Percentiles rank a stretch among this genome's conserved stretches.
These are phyloP conservation scores for Clavispora vitiphila DNA, from an alignment of 805 yeast species.

Conservation along the genomic window DNA sequence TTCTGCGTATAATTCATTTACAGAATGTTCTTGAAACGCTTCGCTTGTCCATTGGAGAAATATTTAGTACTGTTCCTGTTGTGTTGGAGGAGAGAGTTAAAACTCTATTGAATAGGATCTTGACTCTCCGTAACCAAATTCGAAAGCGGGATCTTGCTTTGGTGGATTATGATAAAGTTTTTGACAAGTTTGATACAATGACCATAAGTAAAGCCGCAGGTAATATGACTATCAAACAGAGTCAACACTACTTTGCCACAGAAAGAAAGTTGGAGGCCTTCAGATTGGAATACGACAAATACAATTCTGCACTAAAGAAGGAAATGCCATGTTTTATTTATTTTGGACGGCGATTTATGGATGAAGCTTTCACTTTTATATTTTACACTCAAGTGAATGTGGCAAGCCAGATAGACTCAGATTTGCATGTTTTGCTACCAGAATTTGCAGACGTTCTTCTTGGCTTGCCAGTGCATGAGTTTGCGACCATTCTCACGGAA, in stretches of 20 bases:
- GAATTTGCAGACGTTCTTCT: not conserved
- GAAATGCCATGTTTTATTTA: conserved; percentile 44
- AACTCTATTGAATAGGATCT: conserved; percentile 13
- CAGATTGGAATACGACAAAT: conserved; percentile 25
- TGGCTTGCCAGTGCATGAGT: not conserved
- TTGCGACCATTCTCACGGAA: not conserved
- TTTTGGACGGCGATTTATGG: not conserved
- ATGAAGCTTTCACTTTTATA: not conserved
- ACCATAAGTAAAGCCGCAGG: conserved; percentile 32
- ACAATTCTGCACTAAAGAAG: conserved; percentile 35
- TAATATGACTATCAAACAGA: conserved; percentile 25
- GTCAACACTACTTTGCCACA: conserved; percentile 19
- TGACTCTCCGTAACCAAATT: conserved; percentile 22
- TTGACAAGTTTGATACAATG: conserved; percentile 23
- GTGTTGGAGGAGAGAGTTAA: conserved; percentile 12
- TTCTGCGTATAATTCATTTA: not conserved
- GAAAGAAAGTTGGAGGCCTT: conserved; percentile 22
- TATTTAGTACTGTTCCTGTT: conserved; percentile 5
- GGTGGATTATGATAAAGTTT: conserved; percentile 34
- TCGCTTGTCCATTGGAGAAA: conserved; percentile 7
- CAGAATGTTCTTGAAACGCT: not conserved
- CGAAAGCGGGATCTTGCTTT: conserved; percentile 28
- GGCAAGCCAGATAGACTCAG: not conserved
- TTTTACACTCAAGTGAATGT: not conserved
- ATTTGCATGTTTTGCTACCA: not conserved